Percentiles rank a stretch among this genome's conserved stretches.
phyloP scores from a whole-genome alignment of 2,329 filamentous ascomycete species.

The Calonectria montana region DNA sequence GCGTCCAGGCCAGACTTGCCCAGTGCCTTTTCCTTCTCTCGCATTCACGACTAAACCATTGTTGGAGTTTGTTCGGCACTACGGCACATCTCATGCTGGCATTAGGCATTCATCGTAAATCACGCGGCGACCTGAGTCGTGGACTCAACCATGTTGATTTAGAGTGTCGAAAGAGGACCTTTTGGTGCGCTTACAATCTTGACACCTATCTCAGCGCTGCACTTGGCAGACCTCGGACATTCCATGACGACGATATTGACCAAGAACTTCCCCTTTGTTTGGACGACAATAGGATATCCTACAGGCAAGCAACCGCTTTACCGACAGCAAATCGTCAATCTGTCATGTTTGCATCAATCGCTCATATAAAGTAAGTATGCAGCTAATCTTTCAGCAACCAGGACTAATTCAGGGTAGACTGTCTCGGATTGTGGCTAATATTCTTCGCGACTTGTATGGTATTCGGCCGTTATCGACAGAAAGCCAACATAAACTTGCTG shows the following conservation, averaged over 20 bases:
- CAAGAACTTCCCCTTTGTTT: conserved; percentile 66
- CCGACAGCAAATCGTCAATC: conserved; percentile 19
- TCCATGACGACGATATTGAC: conserved; percentile 75
- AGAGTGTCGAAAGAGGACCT: conserved; percentile 58
- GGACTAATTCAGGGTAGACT: conserved; percentile 32
- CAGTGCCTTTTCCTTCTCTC: conserved; percentile 54
- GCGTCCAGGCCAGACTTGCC: conserved; percentile 52
- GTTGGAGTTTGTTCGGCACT: conserved; percentile 58
- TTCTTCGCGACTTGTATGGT: conserved; percentile 49
- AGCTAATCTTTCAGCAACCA: too few species aligned
- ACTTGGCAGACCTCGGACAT: conserved; percentile 69
- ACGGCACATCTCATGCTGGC: conserved; percentile 50
- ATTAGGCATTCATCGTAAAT: conserved; percentile 53
- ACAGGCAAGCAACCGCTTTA: background rate
- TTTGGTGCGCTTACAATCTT: conserved; percentile 74
- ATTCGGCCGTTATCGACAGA: conserved; percentile 46
- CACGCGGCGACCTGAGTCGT: conserved; percentile 19
- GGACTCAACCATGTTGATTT: conserved; percentile 48
- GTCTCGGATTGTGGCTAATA: conserved; percentile 47
- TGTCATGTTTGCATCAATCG: conserved; percentile 47
- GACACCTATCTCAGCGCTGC: conserved; percentile 74
- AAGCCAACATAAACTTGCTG: conserved; percentile 41
- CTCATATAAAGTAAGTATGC: conserved; percentile 47
- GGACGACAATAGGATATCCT: conserved; percentile 63
- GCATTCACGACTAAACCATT: conserved; percentile 57